These are phyloP conservation scores for Penicillium paneum DNA, from an alignment of 2,329 filamentous ascomycete species.

Conservation along the genomic window DNA sequence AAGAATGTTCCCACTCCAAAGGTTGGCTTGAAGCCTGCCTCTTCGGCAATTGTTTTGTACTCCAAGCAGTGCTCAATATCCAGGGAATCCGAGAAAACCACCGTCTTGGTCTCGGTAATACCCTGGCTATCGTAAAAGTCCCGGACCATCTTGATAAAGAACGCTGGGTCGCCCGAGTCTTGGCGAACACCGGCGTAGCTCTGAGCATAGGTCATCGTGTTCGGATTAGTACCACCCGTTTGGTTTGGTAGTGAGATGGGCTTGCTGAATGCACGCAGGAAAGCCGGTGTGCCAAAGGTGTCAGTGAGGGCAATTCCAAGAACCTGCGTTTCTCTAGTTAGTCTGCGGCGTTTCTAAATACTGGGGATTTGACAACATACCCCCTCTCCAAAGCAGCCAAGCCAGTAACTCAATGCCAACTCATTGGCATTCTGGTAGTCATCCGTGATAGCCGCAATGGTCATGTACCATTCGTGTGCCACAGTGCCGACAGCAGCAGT, in stretches of 20 bases:
- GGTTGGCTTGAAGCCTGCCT: conserved; percentile 74
- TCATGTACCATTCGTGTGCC: conserved; percentile 99
- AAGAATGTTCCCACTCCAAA: conserved; percentile 96
- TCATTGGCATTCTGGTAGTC: conserved; percentile 85
- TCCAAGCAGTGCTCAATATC: conserved; percentile 87
- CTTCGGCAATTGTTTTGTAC: conserved; percentile 81
- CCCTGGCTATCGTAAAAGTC: conserved; percentile 74
- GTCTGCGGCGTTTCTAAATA: not conserved
- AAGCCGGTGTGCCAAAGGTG: conserved; percentile 89
- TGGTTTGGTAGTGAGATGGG: conserved; percentile 48
- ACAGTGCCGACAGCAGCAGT: conserved; percentile 83
- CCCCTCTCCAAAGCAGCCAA: conserved; percentile 81
- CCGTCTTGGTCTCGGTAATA: conserved; percentile 75
- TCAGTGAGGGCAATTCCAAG: conserved; percentile 89
- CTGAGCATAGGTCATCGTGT: conserved; percentile 67
- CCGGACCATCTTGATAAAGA: conserved; percentile 75
- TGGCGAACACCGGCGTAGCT: conserved; percentile 81
- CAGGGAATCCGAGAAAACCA: conserved; percentile 94
- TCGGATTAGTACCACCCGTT: conserved; percentile 32
- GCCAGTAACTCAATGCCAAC: conserved; percentile 80
- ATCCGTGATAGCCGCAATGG: conserved; percentile 83
- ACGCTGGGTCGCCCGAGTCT: conserved; percentile 80
- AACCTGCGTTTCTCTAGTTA: conserved; percentile 46
- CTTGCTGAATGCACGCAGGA: conserved; percentile 78
- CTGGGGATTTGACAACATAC: conserved; percentile 33